Evolutionary conservation across 192 early-diverging fungal genomes (phyloP).

Genomic region (Coemansia sp.): DNA sequence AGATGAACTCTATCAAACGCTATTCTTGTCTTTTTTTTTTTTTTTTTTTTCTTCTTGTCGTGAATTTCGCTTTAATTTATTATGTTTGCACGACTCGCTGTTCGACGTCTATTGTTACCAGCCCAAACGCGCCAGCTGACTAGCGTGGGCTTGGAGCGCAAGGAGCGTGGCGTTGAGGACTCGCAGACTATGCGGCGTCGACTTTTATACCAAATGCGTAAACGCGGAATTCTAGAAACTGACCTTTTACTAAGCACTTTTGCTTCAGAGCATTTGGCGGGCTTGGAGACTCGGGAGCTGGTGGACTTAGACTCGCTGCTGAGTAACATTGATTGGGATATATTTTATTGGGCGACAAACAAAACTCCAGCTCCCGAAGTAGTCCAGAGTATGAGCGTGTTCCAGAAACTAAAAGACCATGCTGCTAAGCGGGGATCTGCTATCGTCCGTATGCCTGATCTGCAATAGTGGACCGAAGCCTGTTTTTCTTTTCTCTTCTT

Average conservation of each 20-base stretch:
- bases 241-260: slow-evolving; percentile 91
- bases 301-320: slow-evolving; percentile 79
- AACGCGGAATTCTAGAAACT: slow-evolving; percentile 92
- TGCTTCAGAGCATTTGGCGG: slow-evolving; percentile 64
- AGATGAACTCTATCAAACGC: no score
- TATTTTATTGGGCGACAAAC: slow-evolving; percentile 87
- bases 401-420: slow-evolving; percentile 71
- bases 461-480: background rate
- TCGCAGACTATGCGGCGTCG: slow-evolving; percentile 75
- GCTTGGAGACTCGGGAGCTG: slow-evolving; percentile 62
- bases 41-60: background rate
- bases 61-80: background rate
- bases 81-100: background rate
- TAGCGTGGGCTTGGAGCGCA: slow-evolving; percentile 33
- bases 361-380: slow-evolving; percentile 66
- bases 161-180: slow-evolving; percentile 65
- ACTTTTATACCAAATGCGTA: slow-evolving; percentile 83
- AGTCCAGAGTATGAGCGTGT: slow-evolving; percentile 56
- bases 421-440: slow-evolving; percentile 73
- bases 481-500: background rate
- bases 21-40: background rate
- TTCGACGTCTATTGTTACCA: background rate
- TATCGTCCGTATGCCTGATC: slow-evolving; percentile 85
- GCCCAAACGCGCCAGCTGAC: background rate
- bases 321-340: slow-evolving; percentile 94